Evolutionary conservation across 352 stramenopile species (phyloP), one percentile per base, ranked within the genome.

Genomic region (Phytophthora pini): DNA sequence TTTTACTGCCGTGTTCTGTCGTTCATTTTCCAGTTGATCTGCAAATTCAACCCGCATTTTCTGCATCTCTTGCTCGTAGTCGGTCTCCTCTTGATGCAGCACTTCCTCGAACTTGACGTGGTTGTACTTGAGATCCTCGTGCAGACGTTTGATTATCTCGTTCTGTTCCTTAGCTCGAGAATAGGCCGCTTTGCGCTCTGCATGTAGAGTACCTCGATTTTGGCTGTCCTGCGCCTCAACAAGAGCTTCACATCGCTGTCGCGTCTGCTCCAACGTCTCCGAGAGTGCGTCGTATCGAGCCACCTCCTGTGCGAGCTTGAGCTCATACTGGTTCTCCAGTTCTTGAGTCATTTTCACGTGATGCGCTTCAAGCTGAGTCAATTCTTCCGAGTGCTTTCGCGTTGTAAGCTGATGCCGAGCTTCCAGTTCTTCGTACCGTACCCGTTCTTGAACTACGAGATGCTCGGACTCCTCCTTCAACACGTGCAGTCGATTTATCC

Each of bases 241-340:
- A 0, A 98, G 65, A 17, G 87, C 84, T 56, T 95, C 92, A 48
- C 90, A 98, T 9, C 87, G 82, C 62, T 98, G 92, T 3, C 94
- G 82, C 1, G 94, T 93, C 38, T 92, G 76, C 68, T 98, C 89
- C 36, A 98, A 79, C 5, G 80, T 91, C 71, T 98, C 92, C 0
- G 87, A 93, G 0, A 97, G 65, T 5, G 82, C 76, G 41, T 98
- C 92, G 54, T 96, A 98, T 15, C 92, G 72, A 48, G 84, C 68
- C 20, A 97, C 77, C 57, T 98, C 92, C 43, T 97, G 77, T 7
- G 93, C 91, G 0, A 98, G 66, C 40, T 96, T 95, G 20, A 92
- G 84, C 56, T 98, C 92, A 64, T 97, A 98, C 60, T 97, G 85
- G 51, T 98, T 98, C 61, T 97, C 91, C 4, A 97, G 77, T 45